Evolutionary conservation across 345 rosid genomes (phyloP).

Genomic region (Microthlaspi erraticum): DNA sequence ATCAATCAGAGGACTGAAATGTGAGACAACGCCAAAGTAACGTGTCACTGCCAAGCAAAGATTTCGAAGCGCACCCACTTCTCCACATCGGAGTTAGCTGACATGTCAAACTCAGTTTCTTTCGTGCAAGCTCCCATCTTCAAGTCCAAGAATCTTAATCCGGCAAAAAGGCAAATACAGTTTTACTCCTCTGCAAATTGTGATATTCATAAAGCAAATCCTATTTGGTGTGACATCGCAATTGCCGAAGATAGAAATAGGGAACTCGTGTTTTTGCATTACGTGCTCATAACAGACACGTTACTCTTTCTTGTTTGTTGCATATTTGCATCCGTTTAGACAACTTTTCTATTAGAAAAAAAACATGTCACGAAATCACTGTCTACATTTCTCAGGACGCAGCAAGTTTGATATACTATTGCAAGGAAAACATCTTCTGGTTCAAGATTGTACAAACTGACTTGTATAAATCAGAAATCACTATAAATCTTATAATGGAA

Average conservation of each 20-base stretch:
- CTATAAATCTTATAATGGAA: constrained; percentile 14
- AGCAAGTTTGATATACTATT: constrained; percentile 7
- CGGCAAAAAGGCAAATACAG: neutral
- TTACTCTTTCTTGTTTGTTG: neutral
- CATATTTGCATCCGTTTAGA: neutral
- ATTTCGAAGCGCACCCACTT: constrained; percentile 30
- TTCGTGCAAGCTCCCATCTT: constrained; percentile 24
- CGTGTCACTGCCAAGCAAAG: constrained; percentile 41
- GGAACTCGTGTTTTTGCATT: constrained; percentile 27
- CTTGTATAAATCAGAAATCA: neutral
- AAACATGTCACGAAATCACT: neutral
- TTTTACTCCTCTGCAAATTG: constrained; percentile 10
- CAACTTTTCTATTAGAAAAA: constrained; percentile 4
- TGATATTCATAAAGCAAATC: constrained; percentile 6
- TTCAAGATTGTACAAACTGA: constrained; percentile 11
- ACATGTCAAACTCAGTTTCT: constrained; percentile 36
- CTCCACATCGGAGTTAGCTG: constrained; percentile 34
- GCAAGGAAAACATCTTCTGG: constrained; percentile 14
- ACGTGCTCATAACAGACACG: constrained; percentile 13
- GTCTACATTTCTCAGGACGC: constrained; percentile 11
- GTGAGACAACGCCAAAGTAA: constrained; percentile 34
- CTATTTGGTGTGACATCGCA: constrained; percentile 15
- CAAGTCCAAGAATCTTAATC: constrained; percentile 9
- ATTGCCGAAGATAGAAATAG: neutral
- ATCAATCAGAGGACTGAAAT: constrained; percentile 15